A percentile compares a stretch with the other conserved stretches of the same genome.
phyloP scores from a whole-genome alignment of 768 basidiomycete species.

The Erythrobasidium yunnanense region DNA sequence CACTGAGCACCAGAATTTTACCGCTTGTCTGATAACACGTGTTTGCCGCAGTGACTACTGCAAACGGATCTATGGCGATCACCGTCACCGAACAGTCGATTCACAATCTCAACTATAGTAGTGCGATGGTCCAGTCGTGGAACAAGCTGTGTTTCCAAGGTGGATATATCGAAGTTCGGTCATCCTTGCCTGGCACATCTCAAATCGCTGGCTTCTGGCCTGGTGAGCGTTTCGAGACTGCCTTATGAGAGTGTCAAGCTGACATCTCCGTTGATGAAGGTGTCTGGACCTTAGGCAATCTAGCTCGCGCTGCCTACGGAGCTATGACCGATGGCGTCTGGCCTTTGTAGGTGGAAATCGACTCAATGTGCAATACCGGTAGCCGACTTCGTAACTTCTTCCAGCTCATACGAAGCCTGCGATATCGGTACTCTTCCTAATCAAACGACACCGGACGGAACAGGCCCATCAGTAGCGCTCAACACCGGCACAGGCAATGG shows the following conservation, averaged over 20 bases:
- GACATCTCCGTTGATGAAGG: constrained; percentile 61
- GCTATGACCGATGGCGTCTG: constrained; percentile 63
- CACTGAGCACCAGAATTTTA: too few species aligned
- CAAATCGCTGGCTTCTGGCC: background rate
- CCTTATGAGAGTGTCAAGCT: too few species aligned
- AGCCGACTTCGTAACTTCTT: too few species aligned
- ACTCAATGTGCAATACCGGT: too few species aligned
- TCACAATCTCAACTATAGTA: constrained; percentile 71
- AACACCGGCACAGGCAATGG: too few species aligned
- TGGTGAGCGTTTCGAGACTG: too few species aligned
- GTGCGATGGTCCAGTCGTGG: constrained; percentile 68
- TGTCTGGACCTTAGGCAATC: constrained; percentile 36
- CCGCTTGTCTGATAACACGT: too few species aligned
- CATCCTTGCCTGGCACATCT: constrained; percentile 27
- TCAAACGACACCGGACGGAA: constrained; percentile 56
- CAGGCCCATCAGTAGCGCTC: constrained; percentile 50
- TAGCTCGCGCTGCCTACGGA: constrained; percentile 37
- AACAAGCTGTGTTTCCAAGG: constrained; percentile 38
- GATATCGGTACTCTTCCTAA: constrained; percentile 78
- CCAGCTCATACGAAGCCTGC: constrained; percentile 66
- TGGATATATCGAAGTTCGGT: constrained; percentile 36
- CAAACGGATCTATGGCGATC: constrained; percentile 46
- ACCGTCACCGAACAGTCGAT: constrained; percentile 55
- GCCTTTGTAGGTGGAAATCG: constrained; percentile 43
- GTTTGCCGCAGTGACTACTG: background rate